Base-by-base conservation (phyloP, 139 green algal genomes). In the Axilococcus clingmanii region DNA sequence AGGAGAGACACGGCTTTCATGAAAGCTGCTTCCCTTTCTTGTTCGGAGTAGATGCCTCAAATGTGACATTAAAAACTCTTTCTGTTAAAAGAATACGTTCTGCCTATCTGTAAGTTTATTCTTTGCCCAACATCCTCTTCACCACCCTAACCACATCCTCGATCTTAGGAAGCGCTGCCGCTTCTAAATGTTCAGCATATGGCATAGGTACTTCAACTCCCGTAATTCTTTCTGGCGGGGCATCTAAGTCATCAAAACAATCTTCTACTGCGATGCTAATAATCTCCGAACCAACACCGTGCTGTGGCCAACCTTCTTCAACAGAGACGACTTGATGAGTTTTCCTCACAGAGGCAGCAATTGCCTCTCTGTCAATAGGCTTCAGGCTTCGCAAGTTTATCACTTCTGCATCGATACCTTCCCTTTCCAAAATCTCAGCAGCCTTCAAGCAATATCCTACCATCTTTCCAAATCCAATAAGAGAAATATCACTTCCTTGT, bases 221-320 rank as follows among this genome's bases (percentile, higher is more conserved):
- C 23, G 88, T 88, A 4, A 99, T 75, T 6, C 93, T 66, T 60
- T 94, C 80, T 6, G 91, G 75, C 4, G 93, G 85, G 4, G 86
- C 88, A 53, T 99, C 93, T 23, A 99, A 82, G 40, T 98, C 85
- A 53, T 99, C 93, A 71, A 99, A 98, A 28, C 61, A 79, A 27
- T 90, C 71, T 73, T 99, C 93, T 69, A 85, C 83, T 14, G 87
- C 77, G 29, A 87, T 52, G 3, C 85, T 72, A 7, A 76, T 64
- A 48, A 96, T 85, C 74, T 95, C 66, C 5, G 77, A 59, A 16
- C 76, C 83, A 40, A 99, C 63, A 48, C 93, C 93, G 20, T 65
- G 75, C 65, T 95, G 84, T 16, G 91, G 91, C 92, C 92, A 99
- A 22, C 92, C 92, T 80, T 99, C 92, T 78, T 99, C 92, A 19